These are phyloP conservation scores for Corylus heterophylla DNA, from an alignment of 306 rosid species.

Conservation along the genomic window DNA sequence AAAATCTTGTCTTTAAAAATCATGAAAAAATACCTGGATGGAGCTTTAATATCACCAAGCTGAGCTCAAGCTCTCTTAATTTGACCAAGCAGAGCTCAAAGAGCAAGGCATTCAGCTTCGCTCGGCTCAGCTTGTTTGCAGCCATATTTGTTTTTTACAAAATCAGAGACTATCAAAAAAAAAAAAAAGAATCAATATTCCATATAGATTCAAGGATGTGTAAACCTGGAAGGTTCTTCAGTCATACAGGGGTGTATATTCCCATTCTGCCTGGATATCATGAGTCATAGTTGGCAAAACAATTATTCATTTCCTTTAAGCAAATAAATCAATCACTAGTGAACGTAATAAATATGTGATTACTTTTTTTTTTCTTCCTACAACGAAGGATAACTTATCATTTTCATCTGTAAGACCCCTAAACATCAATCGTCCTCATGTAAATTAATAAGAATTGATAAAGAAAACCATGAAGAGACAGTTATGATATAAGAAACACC, in stretches of 20 bases:
- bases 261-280: no score
- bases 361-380: neutral
- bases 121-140: neutral
- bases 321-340: neutral
- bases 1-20: neutral
- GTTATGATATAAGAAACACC: neutral
- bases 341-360: neutral
- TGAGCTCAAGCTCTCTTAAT: neutral
- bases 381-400: neutral
- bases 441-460: conserved; percentile 5
- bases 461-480: conserved; percentile 8
- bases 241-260: no score
- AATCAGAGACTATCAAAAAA: neutral
- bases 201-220: neutral
- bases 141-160: neutral
- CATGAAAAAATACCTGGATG: neutral
- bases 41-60: neutral
- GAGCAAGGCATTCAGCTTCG: neutral
- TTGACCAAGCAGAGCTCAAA: neutral
- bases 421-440: neutral
- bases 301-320: neutral
- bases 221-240: neutral
- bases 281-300: neutral
- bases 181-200: neutral
- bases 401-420: neutral